Evolutionary conservation across 441 rosid genomes (phyloP), one percentile per base, ranked within the genome.

Genomic region (Pelargonium cotyledonis): DNA sequence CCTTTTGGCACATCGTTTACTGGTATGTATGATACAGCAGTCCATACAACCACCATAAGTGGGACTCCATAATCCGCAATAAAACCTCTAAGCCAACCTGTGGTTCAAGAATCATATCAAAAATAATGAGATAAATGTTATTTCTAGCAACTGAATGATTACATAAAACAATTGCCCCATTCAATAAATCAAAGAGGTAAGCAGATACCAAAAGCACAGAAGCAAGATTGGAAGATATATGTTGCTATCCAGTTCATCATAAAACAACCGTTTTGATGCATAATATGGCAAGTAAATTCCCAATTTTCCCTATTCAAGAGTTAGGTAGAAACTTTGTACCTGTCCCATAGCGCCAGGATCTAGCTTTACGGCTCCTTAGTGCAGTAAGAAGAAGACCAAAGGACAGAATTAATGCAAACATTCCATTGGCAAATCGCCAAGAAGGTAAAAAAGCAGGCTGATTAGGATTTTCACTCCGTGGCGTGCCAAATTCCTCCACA

Each of bases 381-480:
- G 88, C 87, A 57, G 90, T 86, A 41, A 85, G 80, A 74, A 89
- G 85, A 77, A 89, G 91, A 72, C 88, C 90, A 75, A 89, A 89
- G 18, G 92, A 85, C 69, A 89, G 76, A 67, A 89, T 90, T 73
- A 89, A 60, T 23, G 95, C 95, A 77, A 89, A 89, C 95, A 89
- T 87, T 76, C 95, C 95, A 82, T 89, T 87, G 47, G 89, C 89
- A 70, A 89, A 89, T 65, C 95, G 83, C 95, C 95, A 89, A 70
- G 95, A 73, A 61, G 83, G 78, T 70, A 82, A 82, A 15, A 89
- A 65, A 21, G 90, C 85, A 53, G 82, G 70, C 72, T 81, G 86
- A 69, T 81, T 78, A 69, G 81, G 79, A 73, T 85, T 82, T 79
- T 85, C 92, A 65, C 87, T 87, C 75, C 82, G 18, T 9, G 95